Conservation (phyloP, 495 filamentous ascomycete genomes). For the Penicillium goetzii region DNA sequence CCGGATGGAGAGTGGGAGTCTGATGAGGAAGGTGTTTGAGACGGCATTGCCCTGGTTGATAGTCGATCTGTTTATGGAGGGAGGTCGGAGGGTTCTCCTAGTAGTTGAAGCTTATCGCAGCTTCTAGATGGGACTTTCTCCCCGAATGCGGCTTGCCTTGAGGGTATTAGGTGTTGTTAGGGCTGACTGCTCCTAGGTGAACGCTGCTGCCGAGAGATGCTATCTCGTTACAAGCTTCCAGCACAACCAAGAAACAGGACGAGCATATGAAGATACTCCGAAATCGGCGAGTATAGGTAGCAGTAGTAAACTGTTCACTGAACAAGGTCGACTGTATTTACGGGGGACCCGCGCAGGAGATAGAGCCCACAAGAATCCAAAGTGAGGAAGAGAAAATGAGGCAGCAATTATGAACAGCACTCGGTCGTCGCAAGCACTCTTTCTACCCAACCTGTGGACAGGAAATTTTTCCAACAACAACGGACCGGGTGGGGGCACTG, state of each 20-base stretch:
- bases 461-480: conserved; percentile 17
- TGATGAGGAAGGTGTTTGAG: conserved; percentile 19
- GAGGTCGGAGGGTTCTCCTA: too few relatives aligned
- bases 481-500: conserved; percentile 23
- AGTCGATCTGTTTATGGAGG: neutral
- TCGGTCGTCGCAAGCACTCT: neutral
- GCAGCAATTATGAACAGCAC: neutral
- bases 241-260: neutral
- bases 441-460: conserved; percentile 6
- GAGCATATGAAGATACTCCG: neutral
- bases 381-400: neutral
- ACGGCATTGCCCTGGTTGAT: conserved; percentile 22
- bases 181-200: neutral
- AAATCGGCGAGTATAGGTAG: neutral
- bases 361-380: neutral
- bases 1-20: conserved; percentile 12
- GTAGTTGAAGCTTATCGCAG: neutral
- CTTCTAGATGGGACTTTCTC: neutral
- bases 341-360: neutral
- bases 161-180: neutral
- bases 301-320: neutral
- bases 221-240: conserved; percentile 2
- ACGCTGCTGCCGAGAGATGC: neutral
- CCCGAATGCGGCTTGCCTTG: neutral
- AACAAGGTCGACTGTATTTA: neutral